These are phyloP conservation scores for Ogataea thermomethanolica DNA, from an alignment of 805 yeast genomes.

Conservation along the genomic window DNA sequence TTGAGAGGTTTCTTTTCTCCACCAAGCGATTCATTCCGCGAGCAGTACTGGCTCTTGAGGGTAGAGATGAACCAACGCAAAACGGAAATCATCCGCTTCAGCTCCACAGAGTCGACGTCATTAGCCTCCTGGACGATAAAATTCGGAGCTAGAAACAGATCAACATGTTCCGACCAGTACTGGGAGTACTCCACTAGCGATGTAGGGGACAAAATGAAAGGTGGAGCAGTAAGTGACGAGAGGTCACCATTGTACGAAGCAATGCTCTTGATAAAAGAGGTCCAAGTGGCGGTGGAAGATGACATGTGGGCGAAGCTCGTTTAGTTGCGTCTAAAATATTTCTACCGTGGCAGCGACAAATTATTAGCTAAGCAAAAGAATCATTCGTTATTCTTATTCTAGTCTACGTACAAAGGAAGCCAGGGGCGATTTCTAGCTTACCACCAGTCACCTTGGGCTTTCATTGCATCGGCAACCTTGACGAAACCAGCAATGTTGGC, in stretches of 20 bases:
- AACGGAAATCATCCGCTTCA: conserved; percentile 74
- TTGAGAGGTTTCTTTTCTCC: conserved; percentile 95
- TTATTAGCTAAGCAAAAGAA: background rate
- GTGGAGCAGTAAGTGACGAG: conserved; percentile 94
- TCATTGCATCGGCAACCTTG: conserved; percentile 98
- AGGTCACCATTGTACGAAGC: conserved; percentile 93
- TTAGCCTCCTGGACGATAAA: conserved; percentile 39
- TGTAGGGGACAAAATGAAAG: conserved; percentile 87
- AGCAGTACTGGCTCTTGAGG: conserved; percentile 87
- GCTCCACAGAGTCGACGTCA: conserved; percentile 47
- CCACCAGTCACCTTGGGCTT: conserved; percentile 84
- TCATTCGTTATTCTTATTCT: conserved; percentile 1
- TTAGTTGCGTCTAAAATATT: background rate
- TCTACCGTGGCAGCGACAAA: background rate
- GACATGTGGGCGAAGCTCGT: conserved; percentile 4
- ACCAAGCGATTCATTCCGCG: conserved; percentile 90
- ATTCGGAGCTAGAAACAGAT: conserved; percentile 71
- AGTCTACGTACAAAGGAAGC: conserved; percentile 1
- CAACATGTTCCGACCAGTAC: conserved; percentile 95
- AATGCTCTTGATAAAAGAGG: conserved; percentile 83
- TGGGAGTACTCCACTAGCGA: conserved; percentile 89
- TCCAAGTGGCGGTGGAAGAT: conserved; percentile 62
- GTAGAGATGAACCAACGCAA: conserved; percentile 90
- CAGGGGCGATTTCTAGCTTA: conserved; percentile 12
- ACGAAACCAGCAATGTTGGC: conserved; percentile 99